Base-by-base conservation (phyloP, 768 basidiomycete species). In the Panaeolus papilionaceus region DNA sequence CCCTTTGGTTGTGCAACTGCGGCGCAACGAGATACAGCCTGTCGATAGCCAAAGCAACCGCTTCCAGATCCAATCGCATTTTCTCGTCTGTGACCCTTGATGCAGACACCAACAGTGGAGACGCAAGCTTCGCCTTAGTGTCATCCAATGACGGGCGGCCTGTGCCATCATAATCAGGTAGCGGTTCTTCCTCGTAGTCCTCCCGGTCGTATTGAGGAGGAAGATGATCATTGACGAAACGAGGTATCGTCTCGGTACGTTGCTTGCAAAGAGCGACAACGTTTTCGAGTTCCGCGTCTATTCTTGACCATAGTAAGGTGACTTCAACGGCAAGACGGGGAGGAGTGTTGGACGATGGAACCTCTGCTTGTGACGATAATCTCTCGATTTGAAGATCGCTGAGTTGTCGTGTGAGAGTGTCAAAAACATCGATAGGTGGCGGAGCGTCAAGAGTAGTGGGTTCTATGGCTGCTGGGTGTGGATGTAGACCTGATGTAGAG, bases 1-100 rank as follows among this genome's bases (percentile, higher is more conserved):
- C 95, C 0, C 98, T 89, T 77, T 99, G 97, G 75, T 96, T 92
- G 67, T 92, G 88, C 47, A 98, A 78, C 76, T 97, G 96, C 0
- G 97, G 96, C 0, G 95, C 89, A 38, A 91, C 92, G 8, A 86
- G 77, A 76, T 98, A 94, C 11, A 98, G 80, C 42, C 95, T 84
- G 75, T 97, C 96, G 72, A 99, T 96, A 38, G 98, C 96, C 76
- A 87, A 85, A 0, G 93, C 88, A 54, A 99, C 89, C 11, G 86
- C 84, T 71, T 98, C 95, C 20, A 98, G 82, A 76, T 99, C 97
- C 73, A 92, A 78, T 63, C 88, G 80, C 88, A 91, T 92, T 82
- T 96, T 96, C 77, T 95, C 94, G 76, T 86, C 88, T 61, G 75
- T 68, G 20, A 75, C 73, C 20, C 76, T 76, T 14, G 77, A 58